These are phyloP conservation scores for Podila minutissima DNA, from an alignment of 192 early-diverging fungal genomes.

Conservation along the genomic window DNA sequence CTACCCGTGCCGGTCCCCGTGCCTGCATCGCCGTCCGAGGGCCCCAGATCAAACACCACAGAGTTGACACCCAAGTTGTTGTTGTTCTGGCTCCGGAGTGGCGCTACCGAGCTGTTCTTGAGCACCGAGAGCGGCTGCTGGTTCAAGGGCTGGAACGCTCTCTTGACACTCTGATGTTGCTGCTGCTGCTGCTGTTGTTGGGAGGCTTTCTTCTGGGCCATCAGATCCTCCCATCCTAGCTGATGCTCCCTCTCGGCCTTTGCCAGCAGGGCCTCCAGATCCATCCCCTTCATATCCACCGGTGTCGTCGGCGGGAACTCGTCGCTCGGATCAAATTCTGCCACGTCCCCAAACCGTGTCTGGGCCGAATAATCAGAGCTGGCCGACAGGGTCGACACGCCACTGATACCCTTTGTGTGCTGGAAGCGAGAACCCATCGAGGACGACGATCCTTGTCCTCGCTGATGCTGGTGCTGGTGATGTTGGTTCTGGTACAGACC, in stretches of 20 bases:
- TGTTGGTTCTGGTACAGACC: slow-evolving; percentile 1
- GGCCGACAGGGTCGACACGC: slow-evolving; percentile 19
- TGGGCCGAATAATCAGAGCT: slow-evolving; percentile 18
- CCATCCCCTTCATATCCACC: slow-evolving; percentile 30
- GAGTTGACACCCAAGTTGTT: slow-evolving; percentile 5
- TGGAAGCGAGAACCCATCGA: slow-evolving; percentile 14
- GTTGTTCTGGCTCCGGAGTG: background rate
- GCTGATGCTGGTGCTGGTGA: slow-evolving; percentile 10
- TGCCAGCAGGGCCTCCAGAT: slow-evolving; percentile 32
- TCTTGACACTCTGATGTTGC: background rate
- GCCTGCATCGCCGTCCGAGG: slow-evolving; percentile 31
- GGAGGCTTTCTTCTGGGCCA: slow-evolving; percentile 16
- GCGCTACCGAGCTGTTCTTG: background rate
- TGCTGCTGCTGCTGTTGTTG: background rate
- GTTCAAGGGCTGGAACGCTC: background rate
- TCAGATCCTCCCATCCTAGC: slow-evolving; percentile 31
- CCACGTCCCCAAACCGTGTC: slow-evolving; percentile 8
- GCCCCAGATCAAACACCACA: slow-evolving; percentile 31
- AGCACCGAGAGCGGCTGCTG: background rate
- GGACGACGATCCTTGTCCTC: slow-evolving; percentile 15
- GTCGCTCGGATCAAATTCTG: slow-evolving; percentile 30
- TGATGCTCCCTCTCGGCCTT: slow-evolving; percentile 42
- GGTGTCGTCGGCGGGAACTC: slow-evolving; percentile 28
- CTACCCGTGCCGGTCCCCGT: slow-evolving; percentile 36
- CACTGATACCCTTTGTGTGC: slow-evolving; percentile 32